Evolutionary conservation across 805 yeast genomes (phyloP).

Genomic region (Torulaspora indica): DNA sequence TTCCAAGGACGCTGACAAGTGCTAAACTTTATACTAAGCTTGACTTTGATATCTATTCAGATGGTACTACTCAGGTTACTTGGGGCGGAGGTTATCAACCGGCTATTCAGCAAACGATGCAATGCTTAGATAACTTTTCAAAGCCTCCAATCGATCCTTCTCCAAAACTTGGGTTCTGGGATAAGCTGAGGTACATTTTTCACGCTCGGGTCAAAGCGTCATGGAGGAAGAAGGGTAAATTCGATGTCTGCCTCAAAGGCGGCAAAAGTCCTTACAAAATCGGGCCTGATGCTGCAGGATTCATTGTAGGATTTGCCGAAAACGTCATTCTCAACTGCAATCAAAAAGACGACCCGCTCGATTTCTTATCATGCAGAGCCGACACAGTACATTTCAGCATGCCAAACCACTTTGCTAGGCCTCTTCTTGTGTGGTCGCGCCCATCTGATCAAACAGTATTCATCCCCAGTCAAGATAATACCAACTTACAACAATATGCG

Average conservation of each 20-base stretch:
- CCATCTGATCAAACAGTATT: slow-evolving; percentile 43
- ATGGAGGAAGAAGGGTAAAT: slow-evolving; percentile 47
- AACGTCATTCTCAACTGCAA: slow-evolving; percentile 58
- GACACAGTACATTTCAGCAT: slow-evolving; percentile 62
- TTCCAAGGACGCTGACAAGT: slow-evolving; percentile 72
- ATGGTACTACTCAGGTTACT: slow-evolving; percentile 57
- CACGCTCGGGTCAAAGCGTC: slow-evolving; percentile 64
- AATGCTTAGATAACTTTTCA: slow-evolving; percentile 73
- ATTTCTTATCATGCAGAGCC: slow-evolving; percentile 60
- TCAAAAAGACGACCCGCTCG: slow-evolving; percentile 60
- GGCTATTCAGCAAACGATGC: slow-evolving; percentile 73
- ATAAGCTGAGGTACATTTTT: slow-evolving; percentile 67
- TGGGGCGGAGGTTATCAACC: slow-evolving; percentile 88
- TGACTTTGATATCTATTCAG: slow-evolving; percentile 50
- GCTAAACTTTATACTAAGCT: slow-evolving; percentile 67
- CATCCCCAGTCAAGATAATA: slow-evolving; percentile 41
- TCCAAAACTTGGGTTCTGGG: slow-evolving; percentile 86
- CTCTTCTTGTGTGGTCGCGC: slow-evolving; percentile 56
- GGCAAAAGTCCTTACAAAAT: slow-evolving; percentile 74
- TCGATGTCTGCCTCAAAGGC: slow-evolving; percentile 65
- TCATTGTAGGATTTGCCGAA: slow-evolving; percentile 64
- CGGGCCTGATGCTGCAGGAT: slow-evolving; percentile 67
- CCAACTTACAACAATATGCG: slow-evolving; percentile 42
- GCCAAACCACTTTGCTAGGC: slow-evolving; percentile 64
- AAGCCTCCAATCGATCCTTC: slow-evolving; percentile 91